Evolutionary conservation across 352 stramenopile genomes (phyloP), one percentile per base, ranked within the genome.

Genomic region (Halophytophthora polymorphica): DNA sequence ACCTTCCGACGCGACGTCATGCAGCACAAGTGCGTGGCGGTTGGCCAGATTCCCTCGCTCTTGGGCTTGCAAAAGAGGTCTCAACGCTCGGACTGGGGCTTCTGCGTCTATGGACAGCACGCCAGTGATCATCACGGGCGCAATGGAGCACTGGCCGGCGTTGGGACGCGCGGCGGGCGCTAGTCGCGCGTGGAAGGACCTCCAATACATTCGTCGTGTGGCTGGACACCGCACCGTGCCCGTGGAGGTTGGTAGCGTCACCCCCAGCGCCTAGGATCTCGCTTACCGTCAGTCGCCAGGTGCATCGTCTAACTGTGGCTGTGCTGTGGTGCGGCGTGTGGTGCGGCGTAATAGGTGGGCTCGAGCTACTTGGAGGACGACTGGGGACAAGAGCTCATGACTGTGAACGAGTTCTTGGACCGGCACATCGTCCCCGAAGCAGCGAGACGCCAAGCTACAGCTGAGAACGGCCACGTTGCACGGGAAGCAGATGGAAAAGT

Each of bases 61-160:
- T 35, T 34, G n/a, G n/a, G n/a, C n/a, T n/a, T n/a, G n/a, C n/a
- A n/a, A n/a, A n/a, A n/a, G n/a, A n/a, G n/a, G n/a, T n/a, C n/a
- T n/a, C n/a, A n/a, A n/a, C n/a, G n/a, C n/a, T n/a, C n/a, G n/a
- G n/a, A n/a, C n/a, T n/a, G n/a, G n/a, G n/a, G n/a, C n/a, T 51
- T 6, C 25, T 33, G 18, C 31, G 25, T 39, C 25, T 37, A 29
- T 36, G 54, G 3, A 2, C 41, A 91, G 80, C 13, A 61, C 70
- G 15, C 83, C 85, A 0, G 74, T 89, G n/a, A 63, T 95, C 50
- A 76, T 95, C 50, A 89, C 66, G 6, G 74, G 69, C 4, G 75
- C 71, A 11, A 88, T 95, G 82, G 76, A 93, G 33, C 61, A 77
- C n/a, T 95, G 85, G 85, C 83, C 85, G 10, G 85, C 85, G 2